phyloP scores from a whole-genome alignment of 176 grass and related monocot species.

The Poa pratensis region DNA sequence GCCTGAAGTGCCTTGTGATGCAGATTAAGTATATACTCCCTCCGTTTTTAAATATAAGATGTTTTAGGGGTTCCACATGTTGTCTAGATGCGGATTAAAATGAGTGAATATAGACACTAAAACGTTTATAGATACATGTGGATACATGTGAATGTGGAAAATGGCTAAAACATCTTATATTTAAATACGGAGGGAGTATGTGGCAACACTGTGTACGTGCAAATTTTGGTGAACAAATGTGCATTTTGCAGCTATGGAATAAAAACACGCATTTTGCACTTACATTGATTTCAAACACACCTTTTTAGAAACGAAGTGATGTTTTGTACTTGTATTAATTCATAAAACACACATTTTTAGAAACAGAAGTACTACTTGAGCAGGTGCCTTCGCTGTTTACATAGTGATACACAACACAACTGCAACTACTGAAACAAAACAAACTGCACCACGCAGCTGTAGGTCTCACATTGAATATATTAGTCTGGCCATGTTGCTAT shows the following conservation, averaged over 20 bases:
- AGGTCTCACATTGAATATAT: background rate
- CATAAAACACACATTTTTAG: too few relatives aligned
- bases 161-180: too few relatives aligned
- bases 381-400: background rate
- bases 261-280: background rate
- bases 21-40: background rate
- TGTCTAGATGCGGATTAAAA: too few relatives aligned
- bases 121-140: too few relatives aligned
- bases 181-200: background rate
- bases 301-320: background rate
- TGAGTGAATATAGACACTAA: too few relatives aligned
- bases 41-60: too few relatives aligned
- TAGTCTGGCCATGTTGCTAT: background rate
- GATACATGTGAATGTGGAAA: too few relatives aligned
- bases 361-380: background rate
- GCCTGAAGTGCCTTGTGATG: background rate
- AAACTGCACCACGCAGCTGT: background rate
- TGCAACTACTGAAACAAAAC: background rate
- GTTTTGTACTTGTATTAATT: too few relatives aligned
- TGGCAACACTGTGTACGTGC: background rate
- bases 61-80: too few relatives aligned
- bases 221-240: background rate
- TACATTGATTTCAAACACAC: background rate
- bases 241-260: background rate
- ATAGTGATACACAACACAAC: background rate